Evolutionary conservation across 768 basidiomycete genomes (phyloP).

Genomic region (Phylloporus arenicola): DNA sequence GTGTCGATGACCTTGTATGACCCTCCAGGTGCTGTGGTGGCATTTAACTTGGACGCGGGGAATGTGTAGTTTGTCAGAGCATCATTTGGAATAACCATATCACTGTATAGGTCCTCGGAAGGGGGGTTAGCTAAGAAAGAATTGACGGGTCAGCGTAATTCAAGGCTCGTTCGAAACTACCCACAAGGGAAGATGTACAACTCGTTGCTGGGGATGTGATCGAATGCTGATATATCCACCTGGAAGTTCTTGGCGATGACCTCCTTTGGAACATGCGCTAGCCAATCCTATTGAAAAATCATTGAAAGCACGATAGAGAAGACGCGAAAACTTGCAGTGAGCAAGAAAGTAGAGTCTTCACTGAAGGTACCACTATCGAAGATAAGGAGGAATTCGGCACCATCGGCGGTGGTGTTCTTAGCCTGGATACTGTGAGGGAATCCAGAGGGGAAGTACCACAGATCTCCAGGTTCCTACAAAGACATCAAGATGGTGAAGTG

Average conservation of each 20-base stretch:
- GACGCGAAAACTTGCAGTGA: constrained; percentile 15
- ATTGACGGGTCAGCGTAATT: not conserved
- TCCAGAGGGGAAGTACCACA: constrained; percentile 60
- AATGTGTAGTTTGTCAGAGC: constrained; percentile 51
- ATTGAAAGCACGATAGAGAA: not conserved
- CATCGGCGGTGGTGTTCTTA: constrained; percentile 40
- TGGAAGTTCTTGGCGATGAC: constrained; percentile 65
- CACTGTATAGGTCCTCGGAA: constrained; percentile 34
- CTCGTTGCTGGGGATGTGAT: constrained; percentile 48
- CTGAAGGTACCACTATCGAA: constrained; percentile 42
- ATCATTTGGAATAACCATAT: constrained; percentile 46
- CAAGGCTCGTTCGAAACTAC: not conserved
- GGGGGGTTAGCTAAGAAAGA: constrained; percentile 36
- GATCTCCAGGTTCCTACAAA: constrained; percentile 34
- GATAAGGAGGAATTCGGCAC: constrained; percentile 49
- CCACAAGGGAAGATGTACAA: constrained; percentile 52
- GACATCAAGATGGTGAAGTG: constrained; percentile 13
- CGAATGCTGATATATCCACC: constrained; percentile 40
- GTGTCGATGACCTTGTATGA: constrained; percentile 57
- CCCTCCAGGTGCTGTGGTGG: constrained; percentile 46
- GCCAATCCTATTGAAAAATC: constrained; percentile 49
- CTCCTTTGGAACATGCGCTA: constrained; percentile 54
- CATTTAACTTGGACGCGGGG: constrained; percentile 42
- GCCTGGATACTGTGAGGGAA: constrained; percentile 53
- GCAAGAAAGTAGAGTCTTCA: constrained; percentile 55